phyloP scores from a whole-genome alignment of 2,329 filamentous ascomycete species.

The Hysterium pulicare region DNA sequence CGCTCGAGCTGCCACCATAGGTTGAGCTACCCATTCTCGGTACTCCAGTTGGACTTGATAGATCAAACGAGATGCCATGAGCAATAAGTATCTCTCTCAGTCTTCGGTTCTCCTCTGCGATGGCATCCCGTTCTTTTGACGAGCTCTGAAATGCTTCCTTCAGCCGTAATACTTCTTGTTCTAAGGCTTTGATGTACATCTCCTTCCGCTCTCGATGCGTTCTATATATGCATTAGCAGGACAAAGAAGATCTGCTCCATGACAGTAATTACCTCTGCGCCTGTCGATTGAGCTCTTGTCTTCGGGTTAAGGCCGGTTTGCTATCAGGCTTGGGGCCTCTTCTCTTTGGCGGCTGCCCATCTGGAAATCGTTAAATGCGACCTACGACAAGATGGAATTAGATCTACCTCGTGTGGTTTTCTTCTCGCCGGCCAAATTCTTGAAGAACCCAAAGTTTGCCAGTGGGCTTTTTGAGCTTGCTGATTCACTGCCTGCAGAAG shows the following conservation, averaged over 20 bases:
- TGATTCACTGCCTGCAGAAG: constrained; percentile 33
- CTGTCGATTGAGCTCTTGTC: constrained; percentile 92
- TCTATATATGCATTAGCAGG: constrained; percentile 47
- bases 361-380: constrained; percentile 40
- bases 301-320: constrained; percentile 85
- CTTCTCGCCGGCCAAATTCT: constrained; percentile 62
- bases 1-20: constrained; percentile 46
- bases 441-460: constrained; percentile 55
- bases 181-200: constrained; percentile 88
- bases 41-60: constrained; percentile 36
- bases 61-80: constrained; percentile 58
- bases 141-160: constrained; percentile 79
- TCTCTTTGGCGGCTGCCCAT: constrained; percentile 82
- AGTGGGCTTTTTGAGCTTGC: constrained; percentile 34
- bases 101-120: constrained; percentile 75
- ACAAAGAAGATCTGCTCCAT: constrained; percentile 4
- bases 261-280: constrained; percentile 72
- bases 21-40: constrained; percentile 33
- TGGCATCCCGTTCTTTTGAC: constrained; percentile 70
- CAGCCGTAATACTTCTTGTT: constrained; percentile 83
- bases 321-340: constrained; percentile 94
- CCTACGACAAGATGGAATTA: constrained; percentile 10
- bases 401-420: constrained; percentile 70
- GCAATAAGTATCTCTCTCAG: constrained; percentile 61
- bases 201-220: constrained; percentile 97